Evolutionary conservation across 345 rosid genomes (phyloP), one percentile per base, ranked within the genome.

Genomic region (Ceriops zippeliana): DNA sequence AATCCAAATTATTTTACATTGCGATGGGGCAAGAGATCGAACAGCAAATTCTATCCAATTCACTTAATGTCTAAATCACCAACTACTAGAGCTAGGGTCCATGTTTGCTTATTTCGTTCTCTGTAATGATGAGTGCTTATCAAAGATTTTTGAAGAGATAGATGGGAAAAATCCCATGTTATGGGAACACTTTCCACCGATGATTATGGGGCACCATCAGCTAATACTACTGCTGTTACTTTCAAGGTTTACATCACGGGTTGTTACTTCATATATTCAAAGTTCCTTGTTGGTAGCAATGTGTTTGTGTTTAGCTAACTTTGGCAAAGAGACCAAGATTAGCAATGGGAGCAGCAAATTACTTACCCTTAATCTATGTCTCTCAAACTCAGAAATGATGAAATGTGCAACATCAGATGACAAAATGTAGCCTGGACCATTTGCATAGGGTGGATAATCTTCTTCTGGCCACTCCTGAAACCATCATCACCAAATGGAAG

Each of bases 391-490:
- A 0, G 86, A 78, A 19, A 85, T 91, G 19, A 93, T 83, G 81
- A 83, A 93, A 46, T 65, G 75, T 0, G 90, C 95, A 61, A 93
- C 86, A 80, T 93, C 95, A 2, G 90, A 81, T 17, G 97, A 88
- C 58, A 89, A 69, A 59, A 93, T 80, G 71, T 93, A 93, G 73
- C 96, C 97, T 1, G 98, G 98, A 31, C 98, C 98, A 66, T 93
- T 93, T 31, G 98, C 98, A 51, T 91, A 91, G 20, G 92, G 97
- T 6, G 98, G 98, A 76, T 93, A 89, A 66, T 84, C 98, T 85
- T 90, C 97, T 82, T 87, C 96, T 22, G 96, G 91, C 97, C 98
- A 93, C 72, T 93, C 98, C 97, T 93, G 79, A 58, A 76, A 75
- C 20, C 57, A 75, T 64, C 70, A 75, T 64, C 68, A 71, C 46